These are phyloP conservation scores for Aspergillus uvarum DNA, from an alignment of 2,329 filamentous ascomycete species.

Conservation along the genomic window DNA sequence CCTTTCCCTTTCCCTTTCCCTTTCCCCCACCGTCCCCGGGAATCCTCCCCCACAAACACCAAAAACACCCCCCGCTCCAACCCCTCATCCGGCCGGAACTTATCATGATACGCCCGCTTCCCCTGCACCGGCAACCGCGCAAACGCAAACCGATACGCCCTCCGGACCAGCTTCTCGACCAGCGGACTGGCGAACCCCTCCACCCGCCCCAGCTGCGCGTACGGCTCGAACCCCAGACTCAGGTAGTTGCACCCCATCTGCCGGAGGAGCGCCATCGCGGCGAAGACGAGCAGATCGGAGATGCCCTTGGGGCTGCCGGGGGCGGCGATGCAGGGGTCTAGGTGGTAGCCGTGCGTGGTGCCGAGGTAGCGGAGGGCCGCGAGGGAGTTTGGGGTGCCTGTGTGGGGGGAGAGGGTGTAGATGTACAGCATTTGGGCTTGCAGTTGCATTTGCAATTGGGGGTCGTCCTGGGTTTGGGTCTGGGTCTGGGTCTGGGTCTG, in stretches of 20 bases:
- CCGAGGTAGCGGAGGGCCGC: constrained; percentile 41
- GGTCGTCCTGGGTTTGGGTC: too few species aligned
- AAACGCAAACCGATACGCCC: constrained; percentile 34
- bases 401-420: constrained; percentile 34
- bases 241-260: constrained; percentile 36
- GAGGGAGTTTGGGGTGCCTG: constrained; percentile 35
- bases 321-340: constrained; percentile 43
- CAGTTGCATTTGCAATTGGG: too few species aligned
- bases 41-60: constrained; percentile 31
- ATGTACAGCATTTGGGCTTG: constrained; percentile 29
- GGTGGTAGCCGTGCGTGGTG: constrained; percentile 39
- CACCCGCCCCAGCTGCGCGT: constrained; percentile 32
- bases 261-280: constrained; percentile 40
- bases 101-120: constrained; percentile 44
- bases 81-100: constrained; percentile 36
- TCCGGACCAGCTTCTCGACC: constrained; percentile 28
- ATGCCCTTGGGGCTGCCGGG: constrained; percentile 39
- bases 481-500: too few species aligned
- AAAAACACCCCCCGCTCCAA: constrained; percentile 37
- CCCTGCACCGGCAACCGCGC: constrained; percentile 36
- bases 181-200: constrained; percentile 31
- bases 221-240: constrained; percentile 42
- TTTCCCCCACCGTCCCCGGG: too few species aligned
- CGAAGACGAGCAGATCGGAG: constrained; percentile 40
- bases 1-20: not conserved